Base-by-base conservation (phyloP, 192 early-diverging fungal genomes). In the Dissophora ornata region DNA sequence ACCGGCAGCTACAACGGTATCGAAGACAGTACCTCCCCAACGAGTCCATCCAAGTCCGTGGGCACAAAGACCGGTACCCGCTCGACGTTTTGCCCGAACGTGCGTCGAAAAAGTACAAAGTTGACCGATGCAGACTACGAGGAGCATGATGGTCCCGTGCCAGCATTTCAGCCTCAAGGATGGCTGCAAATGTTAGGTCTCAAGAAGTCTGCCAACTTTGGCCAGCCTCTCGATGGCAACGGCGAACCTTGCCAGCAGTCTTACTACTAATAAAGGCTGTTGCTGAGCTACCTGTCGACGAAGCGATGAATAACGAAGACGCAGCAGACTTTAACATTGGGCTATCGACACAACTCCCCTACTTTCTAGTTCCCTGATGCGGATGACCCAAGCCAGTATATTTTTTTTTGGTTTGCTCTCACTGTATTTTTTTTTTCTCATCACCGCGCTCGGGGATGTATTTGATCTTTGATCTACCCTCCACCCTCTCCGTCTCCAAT, bases 21-120 rank as follows among this genome's bases (percentile, higher is more conserved):
- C n/a, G n/a, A n/a, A n/a, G n/a, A n/a, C n/a, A n/a, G n/a, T 28
- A 30, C 44, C 36, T 66, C 62, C 28, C 49, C 62, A 16, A 49
- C 16, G 19, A 62, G 53, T 12, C 60, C 53, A 29, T 47, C 63
- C 48, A 54, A 55, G 57, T 47, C 63, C 48, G 48, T 48, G 57
- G 41, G 41, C 8, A 66, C 41, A 19, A 75, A 75, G 63, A 75
- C 71, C 2, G 71, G 71, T n/a, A 75, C 71, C 25, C 71, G 71
- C 25, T 75, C 71, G 11, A 75, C 71, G 7, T 75, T 75, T 32
- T 75, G 71, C 36, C 63, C 63, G 9, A 67, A 59, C 57, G 46
- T 49, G 0, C 33, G 52, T 21, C 71, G 63, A 24, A 51, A 57
- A 42, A 38, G 44, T 36, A 63, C 52, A 25, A 62, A 65, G n/a